Conservation (phyloP, 192 early-diverging fungal species). For the Coemansia sp. region DNA sequence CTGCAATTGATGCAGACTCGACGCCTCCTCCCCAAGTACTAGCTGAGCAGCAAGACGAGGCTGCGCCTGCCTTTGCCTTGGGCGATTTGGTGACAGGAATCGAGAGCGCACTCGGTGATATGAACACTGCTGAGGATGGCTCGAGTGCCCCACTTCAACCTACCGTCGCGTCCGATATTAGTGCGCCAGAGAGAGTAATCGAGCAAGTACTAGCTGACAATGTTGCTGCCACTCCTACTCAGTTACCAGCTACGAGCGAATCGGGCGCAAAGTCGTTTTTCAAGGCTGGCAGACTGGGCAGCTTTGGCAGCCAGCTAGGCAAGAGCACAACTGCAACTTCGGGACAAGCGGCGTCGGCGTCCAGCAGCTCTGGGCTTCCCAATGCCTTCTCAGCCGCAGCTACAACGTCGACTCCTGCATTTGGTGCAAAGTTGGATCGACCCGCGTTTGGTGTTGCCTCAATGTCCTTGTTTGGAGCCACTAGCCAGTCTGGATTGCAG, state of each 20-base stretch:
- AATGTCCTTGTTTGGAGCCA: constrained; percentile 29
- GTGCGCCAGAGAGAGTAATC: neutral
- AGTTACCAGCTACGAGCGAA: neutral
- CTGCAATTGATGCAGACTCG: neutral
- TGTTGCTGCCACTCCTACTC: neutral
- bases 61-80: constrained; percentile 9
- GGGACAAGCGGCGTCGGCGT: neutral
- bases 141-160: neutral
- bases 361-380: constrained; percentile 11
- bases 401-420: constrained; percentile 11
- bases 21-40: neutral
- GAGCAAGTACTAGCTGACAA: constrained; percentile 13
- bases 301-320: constrained; percentile 17
- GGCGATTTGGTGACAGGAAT: constrained; percentile 19
- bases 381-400: constrained; percentile 32
- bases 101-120: constrained; percentile 9
- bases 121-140: neutral
- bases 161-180: neutral
- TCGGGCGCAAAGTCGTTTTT: constrained; percentile 27
- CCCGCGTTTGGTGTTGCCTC: constrained; percentile 49
- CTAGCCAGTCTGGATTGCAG: neutral
- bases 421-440: constrained; percentile 38
- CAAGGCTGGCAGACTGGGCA: constrained; percentile 35
- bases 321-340: neutral
- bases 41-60: neutral